A percentile compares a stretch with the other conserved stretches of the same genome.
phyloP scores from a whole-genome alignment of 306 rosid genomes.

The Cucumis hystrix region DNA sequence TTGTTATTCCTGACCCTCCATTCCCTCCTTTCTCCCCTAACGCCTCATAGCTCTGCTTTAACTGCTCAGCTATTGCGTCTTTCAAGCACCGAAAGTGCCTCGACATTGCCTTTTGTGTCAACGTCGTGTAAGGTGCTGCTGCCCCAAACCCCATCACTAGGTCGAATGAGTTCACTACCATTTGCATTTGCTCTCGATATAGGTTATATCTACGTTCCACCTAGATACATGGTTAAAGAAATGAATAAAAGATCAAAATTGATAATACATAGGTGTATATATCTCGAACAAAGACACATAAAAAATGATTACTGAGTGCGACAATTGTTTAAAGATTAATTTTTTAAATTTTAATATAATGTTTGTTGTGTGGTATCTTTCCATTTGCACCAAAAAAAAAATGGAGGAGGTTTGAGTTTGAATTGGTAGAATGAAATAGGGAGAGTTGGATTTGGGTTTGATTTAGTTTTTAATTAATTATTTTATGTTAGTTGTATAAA shows the following conservation, averaged over 20 bases:
- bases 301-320: too few species aligned
- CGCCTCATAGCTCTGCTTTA: slow-evolving; percentile 65
- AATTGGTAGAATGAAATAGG: background rate
- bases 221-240: slow-evolving; percentile 17
- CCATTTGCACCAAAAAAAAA: background rate
- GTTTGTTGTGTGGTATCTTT: background rate
- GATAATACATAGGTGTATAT: too few species aligned
- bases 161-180: slow-evolving; percentile 90
- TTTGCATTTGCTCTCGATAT: slow-evolving; percentile 93
- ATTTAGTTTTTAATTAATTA: background rate
- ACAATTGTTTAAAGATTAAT: too few species aligned
- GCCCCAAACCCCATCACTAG: slow-evolving; percentile 87
- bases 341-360: background rate
- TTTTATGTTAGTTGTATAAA: background rate
- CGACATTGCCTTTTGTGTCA: slow-evolving; percentile 96
- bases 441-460: background rate
- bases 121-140: slow-evolving; percentile 84
- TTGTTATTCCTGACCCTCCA: slow-evolving; percentile 62
- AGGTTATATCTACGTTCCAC: slow-evolving; percentile 88
- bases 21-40: slow-evolving; percentile 84
- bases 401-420: background rate
- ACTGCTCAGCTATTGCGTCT: slow-evolving; percentile 54
- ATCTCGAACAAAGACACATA: too few species aligned
- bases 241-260: background rate
- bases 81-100: slow-evolving; percentile 89